Evolutionary conservation across 1,139 yeast genomes (phyloP), one percentile per base, ranked within the genome.

Genomic region (Tardiomyces depauwii): DNA sequence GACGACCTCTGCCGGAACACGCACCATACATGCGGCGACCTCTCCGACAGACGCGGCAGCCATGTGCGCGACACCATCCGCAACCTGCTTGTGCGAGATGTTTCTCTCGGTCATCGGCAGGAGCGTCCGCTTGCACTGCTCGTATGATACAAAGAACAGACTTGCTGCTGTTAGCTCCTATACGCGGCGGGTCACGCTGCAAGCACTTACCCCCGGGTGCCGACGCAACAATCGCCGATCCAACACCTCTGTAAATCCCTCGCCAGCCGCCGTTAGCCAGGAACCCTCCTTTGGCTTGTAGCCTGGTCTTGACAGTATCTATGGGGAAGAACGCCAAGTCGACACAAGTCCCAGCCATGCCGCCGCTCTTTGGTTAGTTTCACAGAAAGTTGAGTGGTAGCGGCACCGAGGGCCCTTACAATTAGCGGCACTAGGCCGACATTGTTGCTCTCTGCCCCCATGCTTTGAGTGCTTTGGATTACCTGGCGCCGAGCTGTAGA

Each of bases 1-100:
- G 58, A 91, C 79, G 33, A 91, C 95, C 60, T 91, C 99, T 0
- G 95, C 95, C 0, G 99, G 99, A 0, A 93, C 98, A 49, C 99
- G 72, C 1, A 91, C 93, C 47, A 83, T 65, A 60, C 99, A 91
- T 0, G 98, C 98, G 1, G 93, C 83, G 10, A 89, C 70, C 61
- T 91, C 99, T 44, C 98, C 98, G 28, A 80, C 61, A 1, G 95
- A 82, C 0, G 97, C 96, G 13, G 93, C 74, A 2, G 77, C 53
- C 97, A 91, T 89, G 60, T 91, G 97, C 0, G 75, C 69, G 1
- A 70, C 36, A 0, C 75, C 72, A 39, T 70, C 67, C 2, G 72
- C 67, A 3, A 64, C 42, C 33, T 62, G 64, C n/a, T 60, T 63
- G 18, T 62, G 61, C n/a, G 36, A 60, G 51, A 39, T 56, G 47